Percentiles rank a stretch among this genome's conserved stretches.
Evolutionary conservation across 2,329 filamentous ascomycete genomes (phyloP).

Genomic region (Remersonia thermophila): DNA sequence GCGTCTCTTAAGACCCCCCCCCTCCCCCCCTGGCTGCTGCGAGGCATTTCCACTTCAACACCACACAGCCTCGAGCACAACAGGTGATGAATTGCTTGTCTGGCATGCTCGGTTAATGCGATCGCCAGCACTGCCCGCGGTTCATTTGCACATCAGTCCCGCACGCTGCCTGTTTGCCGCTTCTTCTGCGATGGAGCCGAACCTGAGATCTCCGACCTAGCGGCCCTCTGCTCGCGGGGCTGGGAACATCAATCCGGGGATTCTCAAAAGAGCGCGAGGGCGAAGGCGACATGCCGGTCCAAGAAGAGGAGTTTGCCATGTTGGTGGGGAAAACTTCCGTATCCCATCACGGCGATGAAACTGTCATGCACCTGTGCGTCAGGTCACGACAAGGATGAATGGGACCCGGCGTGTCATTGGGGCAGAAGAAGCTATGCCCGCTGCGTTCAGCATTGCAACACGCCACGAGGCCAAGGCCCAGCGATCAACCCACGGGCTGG

Average conservation of each 20-base stretch:
- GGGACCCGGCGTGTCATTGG: too few species aligned
- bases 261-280: too few species aligned
- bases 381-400: neutral
- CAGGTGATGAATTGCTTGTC: neutral
- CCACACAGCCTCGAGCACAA: conserved; percentile 1
- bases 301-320: neutral
- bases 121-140: conserved; percentile 6
- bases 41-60: neutral
- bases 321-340: neutral
- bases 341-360: neutral
- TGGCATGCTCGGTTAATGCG: conserved; percentile 2
- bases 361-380: neutral
- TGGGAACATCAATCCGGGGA: neutral
- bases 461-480: too few species aligned
- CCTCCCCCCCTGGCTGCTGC: neutral
- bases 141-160: conserved; percentile 12
- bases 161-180: neutral
- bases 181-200: too few species aligned
- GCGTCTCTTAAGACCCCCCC: conserved; percentile 3
- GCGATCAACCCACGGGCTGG: too few species aligned
- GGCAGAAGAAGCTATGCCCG: too few species aligned
- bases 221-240: too few species aligned
- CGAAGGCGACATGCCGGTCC: too few species aligned
- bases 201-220: too few species aligned
- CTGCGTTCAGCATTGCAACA: too few species aligned